These are phyloP conservation scores for Debaryomyces nepalensis DNA, from an alignment of 1,139 yeast species.

Conservation along the genomic window DNA sequence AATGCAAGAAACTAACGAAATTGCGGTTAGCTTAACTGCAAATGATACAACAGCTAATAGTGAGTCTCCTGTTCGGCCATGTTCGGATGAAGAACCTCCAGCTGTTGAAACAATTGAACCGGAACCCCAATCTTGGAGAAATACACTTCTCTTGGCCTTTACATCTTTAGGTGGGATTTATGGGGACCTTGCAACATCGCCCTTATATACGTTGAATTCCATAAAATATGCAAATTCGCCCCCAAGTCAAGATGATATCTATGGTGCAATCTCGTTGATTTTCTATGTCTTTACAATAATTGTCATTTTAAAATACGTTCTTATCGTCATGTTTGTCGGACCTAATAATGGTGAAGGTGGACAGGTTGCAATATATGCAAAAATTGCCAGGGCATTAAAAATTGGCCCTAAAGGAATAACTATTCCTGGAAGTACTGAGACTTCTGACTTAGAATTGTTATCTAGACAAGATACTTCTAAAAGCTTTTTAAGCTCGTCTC, in stretches of 20 bases:
- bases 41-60: too few relatives aligned
- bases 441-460: conserved; percentile 40
- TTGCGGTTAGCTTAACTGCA: too few relatives aligned
- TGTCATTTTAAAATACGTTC: conserved; percentile 55
- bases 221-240: conserved; percentile 39
- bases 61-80: not conserved
- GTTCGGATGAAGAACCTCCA: conserved; percentile 13
- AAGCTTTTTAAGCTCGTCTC: conserved; percentile 14
- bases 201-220: conserved; percentile 55
- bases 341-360: conserved; percentile 67
- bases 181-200: conserved; percentile 67
- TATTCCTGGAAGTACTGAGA: conserved; percentile 44
- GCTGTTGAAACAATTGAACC: conserved; percentile 1
- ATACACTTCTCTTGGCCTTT: conserved; percentile 31
- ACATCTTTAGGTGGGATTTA: conserved; percentile 60
- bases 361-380: conserved; percentile 62
- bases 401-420: conserved; percentile 54
- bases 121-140: conserved; percentile 28
- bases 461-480: conserved; percentile 46
- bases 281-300: conserved; percentile 59
- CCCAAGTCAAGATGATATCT: conserved; percentile 42
- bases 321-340: conserved; percentile 53
- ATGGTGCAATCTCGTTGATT: conserved; percentile 57
- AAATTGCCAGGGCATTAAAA: conserved; percentile 52
- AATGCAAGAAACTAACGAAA: too few relatives aligned